A percentile compares a stretch with the other conserved stretches of the same genome.
These are phyloP conservation scores for Hippophae rhamnoides DNA, from an alignment of 306 rosid genomes.

Conservation along the genomic window DNA sequence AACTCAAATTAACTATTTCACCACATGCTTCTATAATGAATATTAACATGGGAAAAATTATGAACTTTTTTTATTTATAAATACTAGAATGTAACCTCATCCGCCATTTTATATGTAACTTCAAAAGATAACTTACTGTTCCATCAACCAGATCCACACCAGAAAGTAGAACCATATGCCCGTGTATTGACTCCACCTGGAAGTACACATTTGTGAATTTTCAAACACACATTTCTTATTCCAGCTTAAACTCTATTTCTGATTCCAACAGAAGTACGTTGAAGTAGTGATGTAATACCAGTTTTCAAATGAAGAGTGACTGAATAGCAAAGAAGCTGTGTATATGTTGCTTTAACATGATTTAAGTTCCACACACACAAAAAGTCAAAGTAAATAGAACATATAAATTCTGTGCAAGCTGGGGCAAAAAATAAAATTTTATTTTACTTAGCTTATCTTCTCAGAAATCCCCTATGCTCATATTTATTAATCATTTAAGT, in stretches of 20 bases:
- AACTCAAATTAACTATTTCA: no score
- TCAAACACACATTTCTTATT: conserved; percentile 4
- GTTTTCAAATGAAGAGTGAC: background rate
- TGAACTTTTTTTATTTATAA: conserved; percentile 3
- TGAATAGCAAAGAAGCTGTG: no score
- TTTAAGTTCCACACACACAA: no score
- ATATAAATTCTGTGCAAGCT: no score
- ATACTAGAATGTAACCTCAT: background rate
- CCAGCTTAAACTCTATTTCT: background rate
- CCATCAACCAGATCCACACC: conserved; percentile 95
- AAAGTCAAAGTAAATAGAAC: no score
- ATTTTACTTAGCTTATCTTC: no score
- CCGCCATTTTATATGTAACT: no score
- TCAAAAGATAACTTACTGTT: conserved; percentile 56
- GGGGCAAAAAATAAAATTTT: no score
- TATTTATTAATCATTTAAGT: no score
- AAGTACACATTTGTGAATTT: conserved; percentile 12
- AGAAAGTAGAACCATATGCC: conserved; percentile 68
- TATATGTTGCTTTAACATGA: no score
- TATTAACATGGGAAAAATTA: background rate
- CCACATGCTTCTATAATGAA: no score
- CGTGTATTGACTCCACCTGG: conserved; percentile 75
- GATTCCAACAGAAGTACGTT: background rate
- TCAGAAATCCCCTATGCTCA: no score
- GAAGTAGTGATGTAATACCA: background rate